Conservation (phyloP, 768 basidiomycete species). For the Russula griseocarnosa region DNA sequence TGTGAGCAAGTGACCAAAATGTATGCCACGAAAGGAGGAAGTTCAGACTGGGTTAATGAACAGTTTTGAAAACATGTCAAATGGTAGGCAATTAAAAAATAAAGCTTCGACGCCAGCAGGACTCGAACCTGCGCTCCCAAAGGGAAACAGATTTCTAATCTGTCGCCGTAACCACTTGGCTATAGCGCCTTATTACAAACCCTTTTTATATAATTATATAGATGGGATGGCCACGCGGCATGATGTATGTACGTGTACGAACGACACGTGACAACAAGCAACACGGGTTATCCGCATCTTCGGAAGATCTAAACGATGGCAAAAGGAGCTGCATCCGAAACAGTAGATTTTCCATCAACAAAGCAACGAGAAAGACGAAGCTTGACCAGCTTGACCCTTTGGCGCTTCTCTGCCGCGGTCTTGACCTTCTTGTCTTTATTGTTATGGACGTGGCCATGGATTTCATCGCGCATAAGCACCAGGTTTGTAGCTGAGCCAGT, state of each 20-base stretch:
- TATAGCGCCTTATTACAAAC: conserved; percentile 51
- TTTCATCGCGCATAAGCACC: conserved; percentile 34
- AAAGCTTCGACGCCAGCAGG: conserved; percentile 29
- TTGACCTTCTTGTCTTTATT: not conserved
- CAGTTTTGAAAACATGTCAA: too few species aligned
- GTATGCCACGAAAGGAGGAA: too few species aligned
- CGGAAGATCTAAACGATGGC: conserved; percentile 1
- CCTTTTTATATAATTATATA: not conserved
- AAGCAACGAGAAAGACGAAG: not conserved
- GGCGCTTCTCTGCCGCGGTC: not conserved
- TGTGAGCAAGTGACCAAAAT: not conserved
- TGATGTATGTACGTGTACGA: too few species aligned
- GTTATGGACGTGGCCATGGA: conserved; percentile 11
- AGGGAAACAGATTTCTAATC: conserved; percentile 50
- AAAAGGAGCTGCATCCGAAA: not conserved
- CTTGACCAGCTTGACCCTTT: too few species aligned
- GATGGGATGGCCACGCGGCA: not conserved
- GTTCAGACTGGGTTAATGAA: too few species aligned
- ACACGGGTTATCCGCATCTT: too few species aligned
- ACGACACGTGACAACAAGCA: too few species aligned
- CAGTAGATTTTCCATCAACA: not conserved
- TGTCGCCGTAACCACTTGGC: conserved; percentile 79
- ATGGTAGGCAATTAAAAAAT: not conserved
- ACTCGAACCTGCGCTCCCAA: conserved; percentile 31
- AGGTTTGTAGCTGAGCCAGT: conserved; percentile 32